phyloP scores from a whole-genome alignment of 2,329 filamentous ascomycete genomes.

The Colletotrichum siamense region DNA sequence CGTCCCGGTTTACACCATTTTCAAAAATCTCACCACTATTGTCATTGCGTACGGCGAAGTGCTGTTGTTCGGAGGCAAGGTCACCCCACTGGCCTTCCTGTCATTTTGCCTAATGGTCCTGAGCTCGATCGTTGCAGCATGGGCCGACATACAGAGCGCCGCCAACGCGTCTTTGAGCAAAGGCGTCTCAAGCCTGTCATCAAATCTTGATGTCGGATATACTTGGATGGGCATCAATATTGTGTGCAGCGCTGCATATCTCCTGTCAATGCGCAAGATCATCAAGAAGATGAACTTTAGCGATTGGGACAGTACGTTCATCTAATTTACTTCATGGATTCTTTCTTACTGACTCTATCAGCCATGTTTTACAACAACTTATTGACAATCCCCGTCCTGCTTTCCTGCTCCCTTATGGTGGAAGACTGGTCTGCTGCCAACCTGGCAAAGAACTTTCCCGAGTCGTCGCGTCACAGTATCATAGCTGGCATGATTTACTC shows the following conservation, averaged over 20 bases:
- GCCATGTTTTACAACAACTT: constrained; percentile 99
- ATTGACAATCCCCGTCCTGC: constrained; percentile 89
- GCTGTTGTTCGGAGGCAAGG: constrained; percentile 94
- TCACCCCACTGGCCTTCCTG: constrained; percentile 85
- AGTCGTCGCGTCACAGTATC: constrained; percentile 76
- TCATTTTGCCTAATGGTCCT: constrained; percentile 97
- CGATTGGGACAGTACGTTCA: constrained; percentile 92
- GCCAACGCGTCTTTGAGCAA: constrained; percentile 59
- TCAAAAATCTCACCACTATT: constrained; percentile 99
- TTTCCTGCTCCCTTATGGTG: constrained; percentile 79
- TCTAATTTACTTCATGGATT: background rate
- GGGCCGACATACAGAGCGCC: constrained; percentile 93
- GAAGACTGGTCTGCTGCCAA: constrained; percentile 95
- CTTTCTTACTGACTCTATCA: constrained; percentile 46
- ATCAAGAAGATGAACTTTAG: constrained; percentile 99
- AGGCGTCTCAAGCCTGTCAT: constrained; percentile 68
- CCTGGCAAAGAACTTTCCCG: constrained; percentile 85
- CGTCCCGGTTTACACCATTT: constrained; percentile 98
- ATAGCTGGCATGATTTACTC: constrained; percentile 93
- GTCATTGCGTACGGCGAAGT: constrained; percentile 98
- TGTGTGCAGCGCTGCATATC: constrained; percentile 87
- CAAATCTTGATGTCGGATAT: constrained; percentile 92
- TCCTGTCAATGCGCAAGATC: constrained; percentile 94
- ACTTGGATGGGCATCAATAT: constrained; percentile 99
- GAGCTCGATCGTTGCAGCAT: constrained; percentile 92